Evolutionary conservation across 768 basidiomycete species (phyloP).

Genomic region (Tephrocybe sp.): DNA sequence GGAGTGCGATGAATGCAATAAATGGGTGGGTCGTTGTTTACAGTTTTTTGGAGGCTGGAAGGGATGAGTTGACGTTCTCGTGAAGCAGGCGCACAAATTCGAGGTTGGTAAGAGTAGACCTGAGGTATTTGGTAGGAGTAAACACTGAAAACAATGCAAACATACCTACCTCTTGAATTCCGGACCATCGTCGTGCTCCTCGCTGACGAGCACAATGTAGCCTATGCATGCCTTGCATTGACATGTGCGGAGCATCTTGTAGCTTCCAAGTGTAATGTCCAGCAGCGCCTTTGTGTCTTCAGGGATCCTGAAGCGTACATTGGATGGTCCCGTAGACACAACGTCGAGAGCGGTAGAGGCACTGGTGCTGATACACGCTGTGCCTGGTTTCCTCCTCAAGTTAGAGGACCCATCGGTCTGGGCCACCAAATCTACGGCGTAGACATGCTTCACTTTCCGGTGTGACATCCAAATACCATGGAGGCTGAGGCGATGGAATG

Average conservation of each 20-base stretch:
- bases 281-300: conserved; percentile 60
- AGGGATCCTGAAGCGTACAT: conserved; percentile 30
- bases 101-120: conserved; percentile 75
- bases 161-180: conserved; percentile 77
- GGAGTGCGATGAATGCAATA: conserved; percentile 87
- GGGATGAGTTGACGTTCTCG: conserved; percentile 48
- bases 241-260: conserved; percentile 75
- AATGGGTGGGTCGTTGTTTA: conserved; percentile 92
- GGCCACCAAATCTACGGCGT: conserved; percentile 42
- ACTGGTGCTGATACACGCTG: conserved; percentile 51
- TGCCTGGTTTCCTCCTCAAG: conserved; percentile 88
- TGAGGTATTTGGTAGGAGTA: conserved; percentile 28
- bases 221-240: conserved; percentile 73
- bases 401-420: conserved; percentile 76
- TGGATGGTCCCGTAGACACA: conserved; percentile 44
- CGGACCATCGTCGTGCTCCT: conserved; percentile 87
- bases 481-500: too few relatives aligned
- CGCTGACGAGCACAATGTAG: conserved; percentile 81
- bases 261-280: conserved; percentile 78
- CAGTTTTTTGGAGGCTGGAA: conserved; percentile 60
- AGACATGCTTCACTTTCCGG: too few relatives aligned
- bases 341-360: conserved; percentile 31
- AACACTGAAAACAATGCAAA: background rate
- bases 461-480: too few relatives aligned
- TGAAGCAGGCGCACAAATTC: conserved; percentile 66